Conservation (phyloP, 2,329 filamentous ascomycete genomes). For the Alternaria incomplexa region DNA sequence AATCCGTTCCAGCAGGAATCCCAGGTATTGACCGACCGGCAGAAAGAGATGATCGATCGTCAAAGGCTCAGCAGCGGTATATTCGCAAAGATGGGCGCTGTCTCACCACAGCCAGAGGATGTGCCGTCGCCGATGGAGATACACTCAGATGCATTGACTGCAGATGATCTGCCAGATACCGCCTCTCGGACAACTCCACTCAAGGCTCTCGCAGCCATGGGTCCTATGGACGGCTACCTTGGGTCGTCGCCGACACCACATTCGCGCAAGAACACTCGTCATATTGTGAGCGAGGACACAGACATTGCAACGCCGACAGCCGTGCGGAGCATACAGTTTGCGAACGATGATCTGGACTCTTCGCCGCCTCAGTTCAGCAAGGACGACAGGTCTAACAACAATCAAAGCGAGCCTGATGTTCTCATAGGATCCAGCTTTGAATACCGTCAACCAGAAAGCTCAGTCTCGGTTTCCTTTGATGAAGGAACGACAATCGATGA, state of each 20-base stretch:
- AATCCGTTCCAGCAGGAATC: conserved; percentile 62
- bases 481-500: conserved; percentile 44
- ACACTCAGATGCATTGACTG: conserved; percentile 35
- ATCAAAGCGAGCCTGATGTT: conserved; percentile 4
- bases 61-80: conserved; percentile 69
- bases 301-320: conserved; percentile 37
- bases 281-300: conserved; percentile 35
- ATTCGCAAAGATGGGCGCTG: conserved; percentile 66
- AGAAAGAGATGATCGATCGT: conserved; percentile 76
- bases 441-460: conserved; percentile 20
- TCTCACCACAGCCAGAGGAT: conserved; percentile 20
- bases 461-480: conserved; percentile 33
- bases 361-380: conserved; percentile 45
- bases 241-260: conserved; percentile 47
- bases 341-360: conserved; percentile 40
- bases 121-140: conserved; percentile 35
- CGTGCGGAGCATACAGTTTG: conserved; percentile 27
- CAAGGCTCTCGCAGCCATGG: conserved; percentile 32
- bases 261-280: conserved; percentile 32
- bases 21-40: conserved; percentile 77
- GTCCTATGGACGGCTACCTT: conserved; percentile 44
- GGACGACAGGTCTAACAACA: background rate
- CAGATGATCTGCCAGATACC: conserved; percentile 32
- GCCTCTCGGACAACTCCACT: conserved; percentile 34
- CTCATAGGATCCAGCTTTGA: conserved; percentile 29